Base-by-base conservation (phyloP, 768 basidiomycete species). In the Lentinula detonsa region DNA sequence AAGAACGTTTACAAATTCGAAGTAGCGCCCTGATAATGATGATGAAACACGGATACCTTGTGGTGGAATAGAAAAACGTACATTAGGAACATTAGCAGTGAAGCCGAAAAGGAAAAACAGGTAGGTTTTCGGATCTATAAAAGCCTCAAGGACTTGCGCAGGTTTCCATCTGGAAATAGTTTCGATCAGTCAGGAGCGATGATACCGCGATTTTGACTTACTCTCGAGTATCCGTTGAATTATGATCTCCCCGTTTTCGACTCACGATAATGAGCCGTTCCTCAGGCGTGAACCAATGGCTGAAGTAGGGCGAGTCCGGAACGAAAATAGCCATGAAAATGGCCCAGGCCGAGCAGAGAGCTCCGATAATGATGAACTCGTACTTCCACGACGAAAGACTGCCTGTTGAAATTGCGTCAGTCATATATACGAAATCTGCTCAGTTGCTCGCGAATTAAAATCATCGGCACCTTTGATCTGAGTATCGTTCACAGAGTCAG, bases 231-330 rank as follows among this genome's bases (percentile, higher is more conserved):
- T 70, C 76, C 21, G 74, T 64, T 54, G 63, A 53, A 48, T 65
- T 64, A 60, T 68, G 65, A 60, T 73, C 71, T n/a, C 65, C 60
- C 16, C 73, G 65, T 28, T 74, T 73, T 34, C 75, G 71, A 61
- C 73, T 71, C 16, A 75, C 70, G 28, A 72, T 72, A 31, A 75
- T 67, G 21, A 74, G 62, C 28, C 70, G 68, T 62, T 76, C 72
- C 31, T 67, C 61, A 7, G 69, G 65, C 4, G 63, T 72, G 61
- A 76, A 69, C 67, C 72, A 74, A 39, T 64, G 67, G 1, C 73
- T 69, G 48, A 62, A 63, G 57, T 69, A 67, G 0, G 74, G 74
- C 16, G 72, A 72, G 61, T 75, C 75, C 13, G 75, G 71, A 31
- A 76, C 65, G 60, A 72, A 68, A 52, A 75, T 63, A 46, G 61